Evolutionary conservation across 2,329 filamentous ascomycete genomes (phyloP).

Genomic region (Parascedosporium putredinis): DNA sequence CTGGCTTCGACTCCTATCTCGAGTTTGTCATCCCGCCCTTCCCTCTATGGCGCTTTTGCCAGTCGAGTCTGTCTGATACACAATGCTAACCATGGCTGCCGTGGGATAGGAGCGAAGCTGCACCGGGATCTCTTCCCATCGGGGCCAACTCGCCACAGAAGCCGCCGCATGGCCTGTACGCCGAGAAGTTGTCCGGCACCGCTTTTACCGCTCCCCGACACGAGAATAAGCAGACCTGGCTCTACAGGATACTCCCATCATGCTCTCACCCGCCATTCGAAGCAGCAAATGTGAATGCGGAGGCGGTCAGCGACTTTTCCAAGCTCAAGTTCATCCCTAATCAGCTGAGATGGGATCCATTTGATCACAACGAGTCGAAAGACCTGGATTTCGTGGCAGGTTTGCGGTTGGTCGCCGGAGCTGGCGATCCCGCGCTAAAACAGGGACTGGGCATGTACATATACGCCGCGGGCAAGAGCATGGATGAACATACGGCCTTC

Average conservation of each 20-base stretch:
- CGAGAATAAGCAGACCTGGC: conserved; percentile 62
- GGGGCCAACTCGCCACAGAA: conserved; percentile 77
- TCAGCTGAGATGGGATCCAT: conserved; percentile 69
- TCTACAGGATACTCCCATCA: conserved; percentile 59
- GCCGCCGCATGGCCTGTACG: conserved; percentile 66
- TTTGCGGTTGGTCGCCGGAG: conserved; percentile 62
- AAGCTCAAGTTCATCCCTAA: conserved; percentile 68
- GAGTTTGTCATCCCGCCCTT: conserved; percentile 42
- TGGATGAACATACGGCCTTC: conserved; percentile 59
- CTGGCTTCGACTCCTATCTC: conserved; percentile 67
- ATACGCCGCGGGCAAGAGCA: conserved; percentile 63
- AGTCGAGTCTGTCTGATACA: background rate
- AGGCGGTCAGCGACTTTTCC: conserved; percentile 14
- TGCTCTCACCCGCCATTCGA: conserved; percentile 49
- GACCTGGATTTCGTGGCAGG: conserved; percentile 36
- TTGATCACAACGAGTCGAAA: conserved; percentile 53
- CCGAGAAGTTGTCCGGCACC: conserved; percentile 67
- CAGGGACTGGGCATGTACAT: conserved; percentile 65
- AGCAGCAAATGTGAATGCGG: conserved; percentile 23
- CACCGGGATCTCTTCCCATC: conserved; percentile 62
- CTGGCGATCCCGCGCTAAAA: conserved; percentile 67
- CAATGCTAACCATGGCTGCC: background rate
- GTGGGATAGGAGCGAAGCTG: conserved; percentile 56
- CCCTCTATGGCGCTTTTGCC: too few relatives aligned
- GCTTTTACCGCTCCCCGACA: conserved; percentile 60